A percentile compares a stretch with the other conserved stretches of the same genome.
Conservation (phyloP, 495 filamentous ascomycete species). For the Diplogelasinospora grovesii region DNA sequence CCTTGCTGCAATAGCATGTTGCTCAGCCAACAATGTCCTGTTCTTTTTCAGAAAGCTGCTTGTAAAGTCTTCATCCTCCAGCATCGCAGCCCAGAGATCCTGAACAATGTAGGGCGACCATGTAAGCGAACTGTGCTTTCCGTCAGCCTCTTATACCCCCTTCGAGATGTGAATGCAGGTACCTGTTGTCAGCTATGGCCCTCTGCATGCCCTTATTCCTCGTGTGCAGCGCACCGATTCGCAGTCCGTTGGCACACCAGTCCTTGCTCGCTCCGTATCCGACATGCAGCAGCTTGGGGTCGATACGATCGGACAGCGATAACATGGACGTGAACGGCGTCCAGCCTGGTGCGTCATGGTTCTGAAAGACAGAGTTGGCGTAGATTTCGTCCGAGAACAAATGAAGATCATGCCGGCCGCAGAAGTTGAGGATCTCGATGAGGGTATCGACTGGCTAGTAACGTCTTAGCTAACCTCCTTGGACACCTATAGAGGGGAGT, state of each 20-base stretch:
- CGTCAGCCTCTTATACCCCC: conserved; percentile 20
- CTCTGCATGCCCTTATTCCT: conserved; percentile 14
- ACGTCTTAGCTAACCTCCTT: too few relatives aligned
- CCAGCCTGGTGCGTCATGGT: neutral
- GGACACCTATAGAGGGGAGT: too few relatives aligned
- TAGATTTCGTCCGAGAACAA: conserved; percentile 31
- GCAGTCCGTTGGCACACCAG: conserved; percentile 35
- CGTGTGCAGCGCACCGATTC: conserved; percentile 29
- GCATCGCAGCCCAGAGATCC: conserved; percentile 22
- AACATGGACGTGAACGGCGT: conserved; percentile 32
- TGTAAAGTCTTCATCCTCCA: conserved; percentile 39
- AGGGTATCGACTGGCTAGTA: neutral
- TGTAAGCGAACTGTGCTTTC: conserved; percentile 13
- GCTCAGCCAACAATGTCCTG: conserved; percentile 26
- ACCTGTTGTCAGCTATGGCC: too few relatives aligned
- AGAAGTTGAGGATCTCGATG: conserved; percentile 11
- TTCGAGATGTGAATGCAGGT: conserved; percentile 4
- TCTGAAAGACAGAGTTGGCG: conserved; percentile 22
- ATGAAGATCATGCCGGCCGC: conserved; percentile 20
- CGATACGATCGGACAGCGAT: conserved; percentile 32
- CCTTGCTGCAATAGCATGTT: conserved; percentile 25
- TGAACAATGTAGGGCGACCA: conserved; percentile 18
- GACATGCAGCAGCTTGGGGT: conserved; percentile 31
- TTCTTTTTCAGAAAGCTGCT: conserved; percentile 35
- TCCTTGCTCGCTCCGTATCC: conserved; percentile 40